A percentile compares a stretch with the other conserved stretches of the same genome.
Conservation (phyloP, 768 basidiomycete genomes). For the Xerocomellus chrysenteron region DNA sequence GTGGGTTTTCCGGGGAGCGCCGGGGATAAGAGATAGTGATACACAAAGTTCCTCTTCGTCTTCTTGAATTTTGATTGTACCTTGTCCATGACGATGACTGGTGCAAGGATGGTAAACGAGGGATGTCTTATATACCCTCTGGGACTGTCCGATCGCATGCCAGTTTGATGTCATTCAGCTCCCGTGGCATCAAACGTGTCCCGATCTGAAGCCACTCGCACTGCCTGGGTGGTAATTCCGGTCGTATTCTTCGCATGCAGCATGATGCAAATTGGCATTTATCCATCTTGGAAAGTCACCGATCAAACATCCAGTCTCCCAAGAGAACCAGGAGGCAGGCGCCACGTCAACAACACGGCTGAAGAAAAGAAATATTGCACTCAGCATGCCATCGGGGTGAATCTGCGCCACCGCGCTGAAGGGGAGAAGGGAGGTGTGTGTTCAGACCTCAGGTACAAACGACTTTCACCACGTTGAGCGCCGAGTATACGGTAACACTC, state of each 20-base stretch:
- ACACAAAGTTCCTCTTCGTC: conserved; percentile 35
- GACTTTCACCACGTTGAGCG: neutral
- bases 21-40: conserved; percentile 35
- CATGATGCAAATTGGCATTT: neutral
- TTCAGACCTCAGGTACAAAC: neutral
- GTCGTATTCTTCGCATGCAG: neutral
- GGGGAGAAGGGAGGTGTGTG: neutral
- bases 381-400: neutral
- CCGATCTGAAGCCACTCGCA: conserved; percentile 17
- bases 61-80: conserved; percentile 33
- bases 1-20: conserved; percentile 33
- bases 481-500: neutral
- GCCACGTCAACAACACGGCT: neutral
- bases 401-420: neutral
- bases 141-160: conserved; percentile 12
- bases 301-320: conserved; percentile 1
- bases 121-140: conserved; percentile 5
- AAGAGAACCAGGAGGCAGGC: neutral
- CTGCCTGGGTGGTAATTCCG: conserved; percentile 12
- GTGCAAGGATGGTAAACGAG: neutral
- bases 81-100: conserved; percentile 22
- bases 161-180: conserved; percentile 7
- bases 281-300: neutral
- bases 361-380: neutral
- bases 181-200: conserved; percentile 15